Percentiles rank a stretch among this genome's conserved stretches.
These are phyloP conservation scores for Perkinsela sp. DNA, from an alignment of 208 protist genomes.

Conservation along the genomic window DNA sequence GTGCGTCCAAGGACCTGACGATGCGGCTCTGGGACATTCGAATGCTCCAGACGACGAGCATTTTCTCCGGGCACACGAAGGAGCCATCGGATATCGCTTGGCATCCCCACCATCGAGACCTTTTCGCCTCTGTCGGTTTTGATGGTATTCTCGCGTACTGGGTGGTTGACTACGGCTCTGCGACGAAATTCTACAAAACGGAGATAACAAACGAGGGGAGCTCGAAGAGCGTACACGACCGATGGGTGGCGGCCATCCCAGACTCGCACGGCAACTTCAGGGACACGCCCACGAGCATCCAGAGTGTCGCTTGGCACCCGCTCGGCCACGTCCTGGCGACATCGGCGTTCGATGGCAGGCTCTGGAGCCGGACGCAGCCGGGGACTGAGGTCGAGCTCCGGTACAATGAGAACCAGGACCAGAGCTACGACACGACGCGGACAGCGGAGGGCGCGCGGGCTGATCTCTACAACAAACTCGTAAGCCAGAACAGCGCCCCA, in stretches of 20 bases:
- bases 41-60: slow-evolving; percentile 21
- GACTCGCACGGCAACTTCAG: slow-evolving; percentile 19
- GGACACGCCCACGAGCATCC: slow-evolving; percentile 10
- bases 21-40: slow-evolving; percentile 51
- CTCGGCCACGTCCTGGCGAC: slow-evolving; percentile 39
- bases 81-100: slow-evolving; percentile 33
- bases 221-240: not conserved
- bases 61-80: slow-evolving; percentile 29
- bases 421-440: not conserved
- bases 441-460: not conserved
- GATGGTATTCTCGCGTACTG: slow-evolving; percentile 50
- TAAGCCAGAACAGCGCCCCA: not conserved
- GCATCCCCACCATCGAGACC: slow-evolving; percentile 43
- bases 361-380: not conserved
- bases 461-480: not conserved
- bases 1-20: slow-evolving; percentile 15
- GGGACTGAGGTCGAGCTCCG: not conserved
- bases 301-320: slow-evolving; percentile 52
- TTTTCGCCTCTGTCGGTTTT: slow-evolving; percentile 30
- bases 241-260: slow-evolving; percentile 5
- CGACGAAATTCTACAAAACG: slow-evolving; percentile 3
- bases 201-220: not conserved
- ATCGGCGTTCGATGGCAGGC: not conserved
- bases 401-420: not conserved
- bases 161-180: slow-evolving; percentile 12